Conservation (phyloP, 2,329 filamentous ascomycete genomes). For the Meredithiella fracta region DNA sequence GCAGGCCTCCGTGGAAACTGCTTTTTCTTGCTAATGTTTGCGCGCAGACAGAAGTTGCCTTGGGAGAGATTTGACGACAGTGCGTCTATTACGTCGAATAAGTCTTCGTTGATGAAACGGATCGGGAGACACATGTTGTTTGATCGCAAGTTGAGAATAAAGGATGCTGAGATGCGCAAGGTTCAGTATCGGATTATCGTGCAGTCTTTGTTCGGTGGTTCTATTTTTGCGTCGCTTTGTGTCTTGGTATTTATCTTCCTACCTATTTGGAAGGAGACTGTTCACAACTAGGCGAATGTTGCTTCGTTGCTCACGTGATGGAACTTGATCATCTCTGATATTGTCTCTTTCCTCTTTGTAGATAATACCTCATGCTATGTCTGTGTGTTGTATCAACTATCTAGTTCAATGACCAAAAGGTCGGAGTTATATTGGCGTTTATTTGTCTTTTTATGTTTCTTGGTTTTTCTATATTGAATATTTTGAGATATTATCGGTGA, state of each 20-base stretch:
- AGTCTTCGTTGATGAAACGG: slow-evolving; percentile 19
- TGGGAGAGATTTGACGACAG: slow-evolving; percentile 32
- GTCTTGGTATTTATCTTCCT: slow-evolving; percentile 28
- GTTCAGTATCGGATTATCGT: slow-evolving; percentile 30
- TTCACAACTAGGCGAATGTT: slow-evolving; percentile 7
- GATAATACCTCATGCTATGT: background rate
- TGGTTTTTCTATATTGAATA: background rate
- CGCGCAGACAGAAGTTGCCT: slow-evolving; percentile 28
- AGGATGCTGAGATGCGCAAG: slow-evolving; percentile 26
- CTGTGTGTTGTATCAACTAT: slow-evolving; percentile 2
- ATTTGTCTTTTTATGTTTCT: background rate
- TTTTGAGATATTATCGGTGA: background rate
- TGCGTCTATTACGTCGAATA: slow-evolving; percentile 17
- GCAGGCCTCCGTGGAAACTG: slow-evolving; percentile 30
- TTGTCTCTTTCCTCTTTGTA: background rate
- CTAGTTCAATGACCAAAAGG: background rate
- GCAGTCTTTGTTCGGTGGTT: slow-evolving; percentile 26
- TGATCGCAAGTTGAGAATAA: slow-evolving; percentile 29
- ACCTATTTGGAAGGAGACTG: slow-evolving; percentile 27
- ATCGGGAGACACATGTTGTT: slow-evolving; percentile 30
- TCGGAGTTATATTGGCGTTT: background rate
- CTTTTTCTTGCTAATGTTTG: slow-evolving; percentile 32
- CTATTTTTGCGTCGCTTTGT: slow-evolving; percentile 22
- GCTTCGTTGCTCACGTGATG: background rate
- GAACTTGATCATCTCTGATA: background rate